Conservation (phyloP, 257 asterid genomes). For the Verbena officinalis region DNA sequence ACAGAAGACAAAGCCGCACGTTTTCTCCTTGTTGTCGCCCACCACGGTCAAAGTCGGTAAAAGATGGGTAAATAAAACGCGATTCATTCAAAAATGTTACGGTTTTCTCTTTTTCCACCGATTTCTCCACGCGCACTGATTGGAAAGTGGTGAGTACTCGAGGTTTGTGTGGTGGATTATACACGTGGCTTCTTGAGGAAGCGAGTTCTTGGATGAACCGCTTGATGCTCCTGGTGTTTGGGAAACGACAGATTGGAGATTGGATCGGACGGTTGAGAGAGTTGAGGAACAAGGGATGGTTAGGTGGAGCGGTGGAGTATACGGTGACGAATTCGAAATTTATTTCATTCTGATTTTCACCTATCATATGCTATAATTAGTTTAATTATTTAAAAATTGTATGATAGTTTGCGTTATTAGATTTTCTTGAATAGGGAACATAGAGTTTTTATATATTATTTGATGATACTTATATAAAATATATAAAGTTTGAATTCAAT, state of each 20-base stretch:
- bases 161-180: neutral
- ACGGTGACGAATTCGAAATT: neutral
- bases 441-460: too few relatives aligned
- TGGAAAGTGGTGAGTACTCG: neutral
- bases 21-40: neutral
- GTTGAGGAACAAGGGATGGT: conserved; percentile 26
- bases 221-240: neutral
- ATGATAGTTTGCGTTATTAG: too few relatives aligned
- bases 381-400: too few relatives aligned
- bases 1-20: conserved; percentile 11
- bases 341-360: neutral
- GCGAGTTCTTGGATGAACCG: neutral
- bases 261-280: conserved; percentile 38
- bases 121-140: neutral
- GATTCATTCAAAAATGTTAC: neutral
- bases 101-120: neutral
- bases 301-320: conserved; percentile 44
- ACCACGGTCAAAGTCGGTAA: conserved; percentile 8
- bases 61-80: neutral
- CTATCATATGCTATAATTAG: too few relatives aligned
- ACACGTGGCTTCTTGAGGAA: neutral
- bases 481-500: too few relatives aligned
- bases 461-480: too few relatives aligned
- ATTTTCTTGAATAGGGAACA: too few relatives aligned
- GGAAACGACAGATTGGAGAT: neutral